A percentile compares a stretch with the other conserved stretches of the same genome.
Evolutionary conservation across 2,329 filamentous ascomycete genomes (phyloP).

Genomic region (Penicillium sumatraense): DNA sequence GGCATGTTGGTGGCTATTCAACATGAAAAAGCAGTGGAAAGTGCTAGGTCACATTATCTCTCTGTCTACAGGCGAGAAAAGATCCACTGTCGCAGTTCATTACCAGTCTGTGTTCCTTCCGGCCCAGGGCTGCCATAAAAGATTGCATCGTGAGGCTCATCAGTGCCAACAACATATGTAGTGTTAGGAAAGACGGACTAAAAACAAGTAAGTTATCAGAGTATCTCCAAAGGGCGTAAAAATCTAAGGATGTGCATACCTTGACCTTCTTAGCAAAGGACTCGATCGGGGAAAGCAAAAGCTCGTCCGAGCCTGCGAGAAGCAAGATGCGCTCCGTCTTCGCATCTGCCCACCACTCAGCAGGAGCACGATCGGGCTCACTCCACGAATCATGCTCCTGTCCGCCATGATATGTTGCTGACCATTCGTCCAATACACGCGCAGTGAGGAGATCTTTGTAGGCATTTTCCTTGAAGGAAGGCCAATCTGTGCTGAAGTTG

Average conservation of each 20-base stretch:
- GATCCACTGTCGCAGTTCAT: slow-evolving; percentile 35
- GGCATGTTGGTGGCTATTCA: not conserved
- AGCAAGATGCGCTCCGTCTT: slow-evolving; percentile 56
- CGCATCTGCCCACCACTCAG: slow-evolving; percentile 58
- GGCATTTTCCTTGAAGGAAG: slow-evolving; percentile 49
- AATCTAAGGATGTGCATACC: slow-evolving; percentile 23
- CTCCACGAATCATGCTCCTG: slow-evolving; percentile 53
- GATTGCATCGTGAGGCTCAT: slow-evolving; percentile 36
- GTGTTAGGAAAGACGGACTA: slow-evolving; percentile 36
- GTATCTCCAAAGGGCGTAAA: not conserved
- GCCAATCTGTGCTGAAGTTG: slow-evolving; percentile 49
- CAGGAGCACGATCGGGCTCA: slow-evolving; percentile 53
- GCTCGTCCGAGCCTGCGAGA: slow-evolving; percentile 58
- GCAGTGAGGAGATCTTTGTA: slow-evolving; percentile 55
- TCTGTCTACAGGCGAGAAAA: slow-evolving; percentile 28
- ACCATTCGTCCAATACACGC: slow-evolving; percentile 47
- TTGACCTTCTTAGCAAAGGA: slow-evolving; percentile 38
- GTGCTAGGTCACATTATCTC: not conserved
- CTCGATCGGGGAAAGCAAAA: slow-evolving; percentile 49
- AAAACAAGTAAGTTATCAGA: not conserved
- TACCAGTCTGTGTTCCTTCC: slow-evolving; percentile 31
- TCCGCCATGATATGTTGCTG: slow-evolving; percentile 50
- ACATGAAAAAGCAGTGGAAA: not conserved
- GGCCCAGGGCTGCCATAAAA: slow-evolving; percentile 27
- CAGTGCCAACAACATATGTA: slow-evolving; percentile 31